A percentile compares a stretch with the other conserved stretches of the same genome.
Conservation (phyloP, 805 yeast species). For the Ogataea trehalophila region DNA sequence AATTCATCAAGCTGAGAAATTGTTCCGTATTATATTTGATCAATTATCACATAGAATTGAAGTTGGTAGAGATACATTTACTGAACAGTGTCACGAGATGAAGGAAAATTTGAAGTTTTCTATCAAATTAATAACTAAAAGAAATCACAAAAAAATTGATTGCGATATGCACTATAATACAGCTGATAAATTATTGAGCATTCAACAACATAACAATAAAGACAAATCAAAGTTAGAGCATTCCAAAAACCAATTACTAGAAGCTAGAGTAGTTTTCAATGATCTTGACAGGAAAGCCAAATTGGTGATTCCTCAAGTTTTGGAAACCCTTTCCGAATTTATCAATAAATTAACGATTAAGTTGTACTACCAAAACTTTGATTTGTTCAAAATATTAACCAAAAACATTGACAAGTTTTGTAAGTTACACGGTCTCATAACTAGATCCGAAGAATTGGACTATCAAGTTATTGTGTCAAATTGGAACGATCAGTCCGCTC, state of each 20-base stretch:
- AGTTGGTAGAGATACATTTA: conserved; percentile 25
- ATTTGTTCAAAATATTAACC: conserved; percentile 30
- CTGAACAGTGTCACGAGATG: conserved; percentile 37
- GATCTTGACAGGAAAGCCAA: conserved; percentile 38
- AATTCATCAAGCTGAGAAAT: conserved; percentile 24
- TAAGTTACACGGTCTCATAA: conserved; percentile 29
- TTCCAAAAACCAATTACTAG: conserved; percentile 30
- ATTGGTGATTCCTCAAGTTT: conserved; percentile 41
- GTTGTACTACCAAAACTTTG: conserved; percentile 34
- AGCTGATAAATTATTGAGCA: conserved; percentile 35
- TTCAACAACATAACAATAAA: conserved; percentile 32
- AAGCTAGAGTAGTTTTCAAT: conserved; percentile 27
- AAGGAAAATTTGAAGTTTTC: conserved; percentile 31
- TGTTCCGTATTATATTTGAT: conserved; percentile 22
- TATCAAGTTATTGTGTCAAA: conserved; percentile 33
- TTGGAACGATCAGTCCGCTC: conserved; percentile 35
- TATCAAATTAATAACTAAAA: conserved; percentile 37
- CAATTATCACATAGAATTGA: conserved; percentile 21
- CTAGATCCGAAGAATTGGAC: conserved; percentile 7
- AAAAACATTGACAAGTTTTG: conserved; percentile 27
- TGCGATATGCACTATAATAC: conserved; percentile 34
- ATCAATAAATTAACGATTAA: conserved; percentile 37
- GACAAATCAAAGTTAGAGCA: conserved; percentile 33
- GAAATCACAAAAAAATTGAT: conserved; percentile 40
- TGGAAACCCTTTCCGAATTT: conserved; percentile 44